Evolutionary conservation across 2,329 filamentous ascomycete species (phyloP).

Genomic region (Magnaporthiopsis incrustans): DNA sequence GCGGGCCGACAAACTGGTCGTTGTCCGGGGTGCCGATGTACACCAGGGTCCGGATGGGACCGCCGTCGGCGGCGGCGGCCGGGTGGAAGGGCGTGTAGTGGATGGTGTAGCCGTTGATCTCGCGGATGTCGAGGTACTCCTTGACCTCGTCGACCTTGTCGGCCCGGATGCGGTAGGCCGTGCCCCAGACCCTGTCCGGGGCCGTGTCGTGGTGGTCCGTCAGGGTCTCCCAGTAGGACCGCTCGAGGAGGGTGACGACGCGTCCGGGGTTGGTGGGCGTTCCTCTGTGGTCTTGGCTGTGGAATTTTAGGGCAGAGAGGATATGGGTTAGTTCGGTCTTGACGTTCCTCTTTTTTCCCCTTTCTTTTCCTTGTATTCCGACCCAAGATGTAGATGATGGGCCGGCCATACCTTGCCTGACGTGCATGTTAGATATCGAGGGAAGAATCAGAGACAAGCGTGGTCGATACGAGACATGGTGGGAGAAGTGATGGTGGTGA

Average conservation of each 20-base stretch:
- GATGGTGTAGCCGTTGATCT: conserved; percentile 95
- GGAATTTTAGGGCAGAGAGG: too few species aligned
- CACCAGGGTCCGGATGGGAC: conserved; percentile 55
- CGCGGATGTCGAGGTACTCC: conserved; percentile 84
- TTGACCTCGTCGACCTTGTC: conserved; percentile 72
- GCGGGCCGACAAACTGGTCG: conserved; percentile 80
- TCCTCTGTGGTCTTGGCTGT: conserved; percentile 87
- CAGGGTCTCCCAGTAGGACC: conserved; percentile 72
- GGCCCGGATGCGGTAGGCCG: conserved; percentile 76
- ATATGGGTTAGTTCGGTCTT: too few species aligned
- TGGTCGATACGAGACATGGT: not conserved
- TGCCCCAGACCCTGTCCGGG: conserved; percentile 74
- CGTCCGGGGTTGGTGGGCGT: conserved; percentile 81
- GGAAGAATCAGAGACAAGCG: not conserved
- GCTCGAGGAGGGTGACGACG: conserved; percentile 87
- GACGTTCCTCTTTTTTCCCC: too few species aligned
- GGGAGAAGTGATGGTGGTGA: not conserved
- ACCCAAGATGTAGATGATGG: not conserved
- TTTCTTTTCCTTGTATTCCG: too few species aligned
- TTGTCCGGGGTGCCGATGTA: conserved; percentile 95
- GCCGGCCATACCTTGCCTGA: conserved; percentile 1
- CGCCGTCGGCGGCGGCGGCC: conserved; percentile 28
- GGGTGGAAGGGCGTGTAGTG: conserved; percentile 82
- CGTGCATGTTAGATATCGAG: not conserved
- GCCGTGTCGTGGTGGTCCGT: conserved; percentile 57